These are phyloP conservation scores for Exserohilum rostratum DNA, from an alignment of 2,329 filamentous ascomycete genomes.

Conservation along the genomic window DNA sequence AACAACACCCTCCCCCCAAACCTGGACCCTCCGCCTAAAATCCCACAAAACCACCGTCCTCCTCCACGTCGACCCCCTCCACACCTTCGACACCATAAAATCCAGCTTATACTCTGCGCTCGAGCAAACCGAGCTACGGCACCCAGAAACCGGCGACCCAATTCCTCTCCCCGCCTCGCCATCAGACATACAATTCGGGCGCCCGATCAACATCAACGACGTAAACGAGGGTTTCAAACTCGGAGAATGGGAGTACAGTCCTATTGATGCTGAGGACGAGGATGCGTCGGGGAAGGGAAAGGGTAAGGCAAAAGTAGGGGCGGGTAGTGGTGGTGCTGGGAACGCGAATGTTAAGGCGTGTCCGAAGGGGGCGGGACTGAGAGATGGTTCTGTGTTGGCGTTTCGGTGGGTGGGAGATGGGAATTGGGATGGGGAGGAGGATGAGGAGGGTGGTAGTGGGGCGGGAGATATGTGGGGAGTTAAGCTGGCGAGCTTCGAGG, in stretches of 20 bases:
- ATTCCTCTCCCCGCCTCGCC: constrained; percentile 48
- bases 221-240: constrained; percentile 49
- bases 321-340: constrained; percentile 3
- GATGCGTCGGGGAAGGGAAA: constrained; percentile 48
- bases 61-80: constrained; percentile 53
- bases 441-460: constrained; percentile 19
- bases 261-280: constrained; percentile 20
- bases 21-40: constrained; percentile 56
- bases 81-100: constrained; percentile 50
- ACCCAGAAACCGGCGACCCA: constrained; percentile 39
- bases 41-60: constrained; percentile 54
- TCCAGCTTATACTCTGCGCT: constrained; percentile 51
- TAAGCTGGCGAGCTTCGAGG: constrained; percentile 45
- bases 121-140: constrained; percentile 44
- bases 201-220: constrained; percentile 50
- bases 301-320: constrained; percentile 48
- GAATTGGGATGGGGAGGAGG: constrained; percentile 25
- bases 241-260: constrained; percentile 41
- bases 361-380: constrained; percentile 46
- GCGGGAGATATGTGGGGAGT: constrained; percentile 42
- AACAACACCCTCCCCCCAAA: constrained; percentile 31
- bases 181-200: constrained; percentile 51
- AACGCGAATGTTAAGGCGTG: constrained; percentile 30
- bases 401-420: constrained; percentile 45
- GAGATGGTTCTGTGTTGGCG: constrained; percentile 44